phyloP scores from a whole-genome alignment of 1,284 basidiomycete species.

The Boletellus dicymbophilus region DNA sequence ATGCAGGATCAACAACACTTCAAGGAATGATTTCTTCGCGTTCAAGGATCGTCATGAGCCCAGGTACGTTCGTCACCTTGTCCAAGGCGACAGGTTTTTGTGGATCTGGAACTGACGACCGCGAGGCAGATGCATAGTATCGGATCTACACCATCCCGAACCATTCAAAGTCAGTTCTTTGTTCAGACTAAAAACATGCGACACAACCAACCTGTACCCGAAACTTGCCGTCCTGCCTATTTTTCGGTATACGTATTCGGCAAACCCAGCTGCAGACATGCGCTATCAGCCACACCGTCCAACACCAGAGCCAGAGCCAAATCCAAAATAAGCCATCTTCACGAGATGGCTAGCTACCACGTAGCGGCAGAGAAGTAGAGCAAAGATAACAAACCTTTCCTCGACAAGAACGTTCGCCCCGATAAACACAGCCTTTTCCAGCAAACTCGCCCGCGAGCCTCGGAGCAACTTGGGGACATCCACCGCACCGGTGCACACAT shows the following conservation, averaged over 20 bases:
- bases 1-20: neutral
- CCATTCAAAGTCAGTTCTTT: neutral
- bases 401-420: constrained; percentile 67
- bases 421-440: constrained; percentile 51
- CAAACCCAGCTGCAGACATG: constrained; percentile 55
- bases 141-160: constrained; percentile 44
- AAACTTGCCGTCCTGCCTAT: constrained; percentile 50
- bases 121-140: constrained; percentile 58
- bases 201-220: constrained; percentile 54
- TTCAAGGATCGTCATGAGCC: constrained; percentile 62
- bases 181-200: neutral
- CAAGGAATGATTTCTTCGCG: constrained; percentile 37
- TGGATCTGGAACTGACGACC: constrained; percentile 45
- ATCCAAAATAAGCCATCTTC: neutral
- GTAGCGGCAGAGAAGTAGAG: neutral
- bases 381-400: constrained; percentile 54
- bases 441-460: constrained; percentile 50
- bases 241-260: constrained; percentile 56
- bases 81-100: constrained; percentile 56
- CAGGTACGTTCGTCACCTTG: constrained; percentile 51
- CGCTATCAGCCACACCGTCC: constrained; percentile 6
- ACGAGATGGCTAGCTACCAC: neutral
- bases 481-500: constrained; percentile 63
- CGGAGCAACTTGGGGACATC: constrained; percentile 59
- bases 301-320: neutral